Evolutionary conservation across 306 rosid genomes (phyloP).

Genomic region (Lathyrus aphaca): DNA sequence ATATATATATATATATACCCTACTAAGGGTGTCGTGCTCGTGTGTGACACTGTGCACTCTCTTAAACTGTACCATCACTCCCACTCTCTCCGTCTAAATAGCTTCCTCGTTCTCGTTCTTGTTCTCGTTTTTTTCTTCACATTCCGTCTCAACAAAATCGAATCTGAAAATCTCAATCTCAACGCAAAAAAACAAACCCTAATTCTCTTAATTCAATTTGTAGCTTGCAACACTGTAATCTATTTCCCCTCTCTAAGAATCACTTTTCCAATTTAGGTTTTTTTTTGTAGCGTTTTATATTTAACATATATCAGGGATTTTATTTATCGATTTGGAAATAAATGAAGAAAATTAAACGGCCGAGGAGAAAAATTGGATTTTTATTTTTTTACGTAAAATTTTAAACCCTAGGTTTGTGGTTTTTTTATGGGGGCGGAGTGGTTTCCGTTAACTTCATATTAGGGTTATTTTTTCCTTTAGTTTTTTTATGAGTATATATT

Average conservation of each 20-base stretch:
- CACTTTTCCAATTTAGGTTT: neutral
- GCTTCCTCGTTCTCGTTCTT: neutral
- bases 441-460: conserved; percentile 9
- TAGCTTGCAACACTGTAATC: conserved; percentile 22
- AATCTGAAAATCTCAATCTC: conserved; percentile 23
- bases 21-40: neutral
- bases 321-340: neutral
- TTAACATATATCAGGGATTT: neutral
- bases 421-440: neutral
- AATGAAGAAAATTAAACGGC: neutral
- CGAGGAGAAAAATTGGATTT: neutral
- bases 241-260: conserved; percentile 1
- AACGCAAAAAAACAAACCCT: neutral
- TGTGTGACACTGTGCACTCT: conserved; percentile 17
- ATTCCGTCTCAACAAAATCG: conserved; percentile 24
- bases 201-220: neutral
- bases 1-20: neutral
- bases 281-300: neutral
- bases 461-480: neutral
- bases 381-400: conserved; percentile 10
- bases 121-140: neutral
- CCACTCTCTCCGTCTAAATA: neutral
- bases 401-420: conserved; percentile 36
- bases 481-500: neutral
- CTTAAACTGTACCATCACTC: conserved; percentile 35